Evolutionary conservation across 257 asterid genomes (phyloP), one percentile per base, ranked within the genome.

Genomic region (Ilex aquifolium): DNA sequence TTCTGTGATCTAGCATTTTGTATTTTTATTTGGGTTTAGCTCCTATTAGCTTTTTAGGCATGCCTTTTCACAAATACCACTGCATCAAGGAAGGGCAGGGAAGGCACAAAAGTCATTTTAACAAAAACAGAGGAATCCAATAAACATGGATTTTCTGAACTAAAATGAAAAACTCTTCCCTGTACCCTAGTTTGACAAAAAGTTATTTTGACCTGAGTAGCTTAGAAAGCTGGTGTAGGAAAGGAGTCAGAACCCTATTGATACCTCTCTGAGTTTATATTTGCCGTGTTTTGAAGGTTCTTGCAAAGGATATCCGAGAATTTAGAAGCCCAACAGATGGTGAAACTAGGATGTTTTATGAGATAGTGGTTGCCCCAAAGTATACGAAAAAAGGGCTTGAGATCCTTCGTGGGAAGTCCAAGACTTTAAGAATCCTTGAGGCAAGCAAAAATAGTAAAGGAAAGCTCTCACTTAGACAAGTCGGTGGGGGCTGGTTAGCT

Each of bases 401-500:
- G 72, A 87, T 92, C 60, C 98, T 92, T 36, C 84, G 93, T 46
- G 97, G 98, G 49, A 92, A 92, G 80, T 92, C 98, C 32, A 92
- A 86, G 75, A 85, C 94, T 36, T 78, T 92, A 85, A 83, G 98
- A 79, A 88, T 88, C 71, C 95, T 86, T 3, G 96, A 87, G 84
- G 96, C 97, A 42, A 77, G 75, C 64, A 89, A 87, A 74, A 92
- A 92, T 64, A 69, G 57, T 59, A 76, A 57, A 72, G 98, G 98
- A 61, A 92, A 92, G 71, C 85, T 86, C 48, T 92, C 98, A 0
- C 76, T 92, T 66, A 85, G 97, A 73, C 98, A 92, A 75, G 95
- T 92, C 53, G 95, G 98, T 54, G 98, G 98, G 60, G 98, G 98
- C 44, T 92, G 97, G 97, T 78, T 92, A 68, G 95, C 95, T 60